phyloP scores from a whole-genome alignment of 1,284 basidiomycete genomes.

The Thelephora terrestris region DNA sequence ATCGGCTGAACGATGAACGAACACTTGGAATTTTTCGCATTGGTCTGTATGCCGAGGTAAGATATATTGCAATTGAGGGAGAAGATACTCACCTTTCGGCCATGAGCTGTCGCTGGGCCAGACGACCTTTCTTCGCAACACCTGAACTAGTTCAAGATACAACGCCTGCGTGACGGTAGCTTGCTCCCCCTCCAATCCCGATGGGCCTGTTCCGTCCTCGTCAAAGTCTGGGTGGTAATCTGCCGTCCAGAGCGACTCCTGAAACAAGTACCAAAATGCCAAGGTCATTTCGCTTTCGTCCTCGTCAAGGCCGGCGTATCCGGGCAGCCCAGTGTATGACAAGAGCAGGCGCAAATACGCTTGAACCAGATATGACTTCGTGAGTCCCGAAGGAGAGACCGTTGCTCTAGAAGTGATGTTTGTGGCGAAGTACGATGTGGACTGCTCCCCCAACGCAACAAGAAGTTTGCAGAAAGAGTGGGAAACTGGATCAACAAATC shows the following conservation, averaged over 20 bases:
- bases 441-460: constrained; percentile 76
- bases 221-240: constrained; percentile 34
- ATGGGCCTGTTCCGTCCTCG: constrained; percentile 16
- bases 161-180: constrained; percentile 61
- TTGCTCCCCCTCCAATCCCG: constrained; percentile 30
- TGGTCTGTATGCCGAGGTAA: constrained; percentile 42
- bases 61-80: neutral
- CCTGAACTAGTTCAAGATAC: constrained; percentile 66
- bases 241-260: constrained; percentile 76
- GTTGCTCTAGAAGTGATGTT: constrained; percentile 40
- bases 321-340: constrained; percentile 67
- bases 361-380: constrained; percentile 50
- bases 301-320: constrained; percentile 72
- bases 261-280: constrained; percentile 81
- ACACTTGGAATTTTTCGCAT: constrained; percentile 68
- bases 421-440: constrained; percentile 66
- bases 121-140: constrained; percentile 62
- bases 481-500: constrained; percentile 42
- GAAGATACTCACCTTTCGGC: constrained; percentile 50
- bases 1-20: constrained; percentile 21
- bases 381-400: constrained; percentile 18
- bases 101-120: constrained; percentile 55
- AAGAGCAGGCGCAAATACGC: constrained; percentile 62
- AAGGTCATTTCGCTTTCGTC: constrained; percentile 81
- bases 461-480: constrained; percentile 73